A percentile compares a stretch with the other conserved stretches of the same genome.
Conservation (phyloP, 2,329 filamentous ascomycete species). For the Dactylellina cionopaga region DNA sequence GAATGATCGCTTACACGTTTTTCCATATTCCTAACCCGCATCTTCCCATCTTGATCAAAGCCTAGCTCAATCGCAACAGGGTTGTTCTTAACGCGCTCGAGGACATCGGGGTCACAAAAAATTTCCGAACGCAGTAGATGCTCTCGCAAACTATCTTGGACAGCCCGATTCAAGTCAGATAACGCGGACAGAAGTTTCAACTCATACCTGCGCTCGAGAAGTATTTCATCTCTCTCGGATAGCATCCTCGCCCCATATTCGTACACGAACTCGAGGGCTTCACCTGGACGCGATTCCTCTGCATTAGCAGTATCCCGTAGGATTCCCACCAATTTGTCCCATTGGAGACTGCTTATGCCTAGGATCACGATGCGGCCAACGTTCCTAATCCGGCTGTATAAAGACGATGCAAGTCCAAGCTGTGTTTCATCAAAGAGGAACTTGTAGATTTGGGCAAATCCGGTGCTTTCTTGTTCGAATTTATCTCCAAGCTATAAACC, state of each 20-base stretch:
- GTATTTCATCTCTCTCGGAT: neutral
- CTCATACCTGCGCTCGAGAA: neutral
- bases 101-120: neutral
- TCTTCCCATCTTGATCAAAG: neutral
- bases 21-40: neutral
- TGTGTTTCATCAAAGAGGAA: slow-evolving; percentile 1
- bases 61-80: neutral
- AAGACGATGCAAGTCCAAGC: neutral
- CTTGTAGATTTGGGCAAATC: neutral
- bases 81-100: neutral
- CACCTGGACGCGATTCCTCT: neutral
- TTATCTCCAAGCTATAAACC: neutral
- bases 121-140: neutral
- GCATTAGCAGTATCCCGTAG: neutral
- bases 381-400: neutral
- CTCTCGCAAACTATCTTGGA: neutral
- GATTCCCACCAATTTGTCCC: neutral
- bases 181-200: neutral
- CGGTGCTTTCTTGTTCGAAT: neutral
- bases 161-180: neutral
- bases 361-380: neutral
- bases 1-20: neutral
- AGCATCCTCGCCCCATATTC: neutral
- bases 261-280: neutral
- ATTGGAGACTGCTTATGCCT: neutral